Base-by-base conservation (phyloP, 805 yeast species). In the Candida saitoana region DNA sequence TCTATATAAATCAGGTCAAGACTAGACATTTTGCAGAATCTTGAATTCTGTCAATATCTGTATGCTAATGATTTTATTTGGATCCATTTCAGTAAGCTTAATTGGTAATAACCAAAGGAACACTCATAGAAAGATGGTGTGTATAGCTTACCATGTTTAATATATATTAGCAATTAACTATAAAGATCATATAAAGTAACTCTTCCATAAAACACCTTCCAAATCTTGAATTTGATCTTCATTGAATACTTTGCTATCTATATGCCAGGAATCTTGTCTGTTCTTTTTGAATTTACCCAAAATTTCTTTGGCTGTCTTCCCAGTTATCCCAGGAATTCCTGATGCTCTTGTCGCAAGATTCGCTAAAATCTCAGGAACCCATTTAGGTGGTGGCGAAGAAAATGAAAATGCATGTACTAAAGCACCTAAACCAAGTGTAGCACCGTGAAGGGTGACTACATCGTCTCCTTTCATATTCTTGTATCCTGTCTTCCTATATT, bases 261-360 rank as follows among this genome's bases (percentile, higher is more conserved):
- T 77, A 54, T 87, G 95, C 99, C 99, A 91, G 0, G 97, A 88
- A 54, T 91, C 99, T 44, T 90, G 95, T 49, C 98, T 77, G 4
- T 87, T 80, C 67, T 89, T 89, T 60, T 90, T 91, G 67, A 93
- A 93, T 48, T 80, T 82, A 48, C 95, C 82, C 39, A 91, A 71
- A 2, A 79, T 75, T 24, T 80, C 82, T 60, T 91, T 91, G 5
- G 96, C 95, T 1, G 95, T 77, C 41, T 82, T 77, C 1, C 96
- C 96, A 20, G 85, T 79, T 40, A 81, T 59, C 5, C 97, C 97
- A 14, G 82, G 82, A 16, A 85, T 76, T 12, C 84, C 79, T 2
- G 83, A 73, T 2, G 88, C 82, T 57, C 80, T 81, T 18, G 76
- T 77, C 0, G 96, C 89, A 44, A 93, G 63, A 1, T 76, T 67